These are phyloP conservation scores for Phytophthora fragariae DNA, from an alignment of 352 stramenopile genomes.

Conservation along the genomic window DNA sequence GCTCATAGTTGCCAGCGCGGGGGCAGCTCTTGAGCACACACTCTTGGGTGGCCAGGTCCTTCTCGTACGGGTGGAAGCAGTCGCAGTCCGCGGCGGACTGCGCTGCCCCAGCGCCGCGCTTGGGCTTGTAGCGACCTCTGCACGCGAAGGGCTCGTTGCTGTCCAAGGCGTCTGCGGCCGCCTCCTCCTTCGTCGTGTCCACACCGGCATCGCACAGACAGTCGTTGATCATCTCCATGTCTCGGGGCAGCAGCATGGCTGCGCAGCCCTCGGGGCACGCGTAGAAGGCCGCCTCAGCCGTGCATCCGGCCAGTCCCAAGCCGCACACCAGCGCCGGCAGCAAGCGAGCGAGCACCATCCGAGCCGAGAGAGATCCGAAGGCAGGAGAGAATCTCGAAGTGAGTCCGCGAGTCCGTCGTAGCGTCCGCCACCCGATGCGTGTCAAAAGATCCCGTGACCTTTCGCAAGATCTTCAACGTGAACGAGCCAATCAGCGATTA, in stretches of 20 bases:
- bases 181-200: conserved; percentile 31
- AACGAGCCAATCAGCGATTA: conserved; percentile 32
- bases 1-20: conserved; percentile 81
- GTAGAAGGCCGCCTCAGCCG: conserved; percentile 50
- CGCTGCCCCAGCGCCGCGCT: conserved; percentile 32
- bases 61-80: conserved; percentile 78
- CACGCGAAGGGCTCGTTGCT: conserved; percentile 55
- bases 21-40: conserved; percentile 69
- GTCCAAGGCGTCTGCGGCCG: conserved; percentile 40
- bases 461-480: conserved; percentile 30
- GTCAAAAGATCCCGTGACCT: conserved; percentile 22
- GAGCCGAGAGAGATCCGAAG: conserved; percentile 26
- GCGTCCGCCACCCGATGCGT: background rate
- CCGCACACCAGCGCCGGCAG: conserved; percentile 23
- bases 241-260: conserved; percentile 79
- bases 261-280: conserved; percentile 72
- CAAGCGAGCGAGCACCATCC: conserved; percentile 33
- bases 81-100: conserved; percentile 76
- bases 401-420: background rate
- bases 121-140: conserved; percentile 64
- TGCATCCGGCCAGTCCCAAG: conserved; percentile 13
- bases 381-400: background rate
- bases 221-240: conserved; percentile 85
- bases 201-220: conserved; percentile 69
- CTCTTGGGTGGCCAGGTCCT: conserved; percentile 59